Conservation (phyloP, 75 land plant genomes). For the Chamaecyparis obtusa region DNA sequence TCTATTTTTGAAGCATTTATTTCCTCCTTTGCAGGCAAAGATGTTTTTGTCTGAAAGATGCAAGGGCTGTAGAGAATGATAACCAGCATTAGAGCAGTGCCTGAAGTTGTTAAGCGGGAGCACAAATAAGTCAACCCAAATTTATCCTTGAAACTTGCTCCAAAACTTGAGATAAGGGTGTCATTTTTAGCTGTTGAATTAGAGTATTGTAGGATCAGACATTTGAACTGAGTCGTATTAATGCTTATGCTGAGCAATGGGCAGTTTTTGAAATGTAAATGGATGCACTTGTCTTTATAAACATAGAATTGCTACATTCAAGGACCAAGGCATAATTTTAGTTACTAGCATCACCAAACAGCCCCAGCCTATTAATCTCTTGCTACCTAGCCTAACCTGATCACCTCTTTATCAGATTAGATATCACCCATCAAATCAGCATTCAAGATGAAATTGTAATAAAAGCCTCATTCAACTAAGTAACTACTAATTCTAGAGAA, state of each 20-base stretch:
- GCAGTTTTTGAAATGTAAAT: background rate
- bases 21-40: too few relatives aligned
- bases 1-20: too few relatives aligned
- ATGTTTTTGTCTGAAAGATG: constrained; percentile 22
- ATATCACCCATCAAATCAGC: background rate
- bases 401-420: background rate
- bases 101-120: too few relatives aligned
- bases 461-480: background rate
- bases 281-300: background rate
- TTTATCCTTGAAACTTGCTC: too few relatives aligned
- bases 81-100: too few relatives aligned
- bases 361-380: background rate
- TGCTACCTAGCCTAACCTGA: background rate
- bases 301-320: background rate
- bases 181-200: too few relatives aligned
- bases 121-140: too few relatives aligned
- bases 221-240: too few relatives aligned
- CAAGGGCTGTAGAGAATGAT: background rate
- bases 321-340: background rate
- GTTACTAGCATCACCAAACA: background rate
- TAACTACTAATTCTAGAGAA: background rate
- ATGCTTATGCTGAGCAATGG: too few relatives aligned
- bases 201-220: too few relatives aligned
- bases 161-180: too few relatives aligned
- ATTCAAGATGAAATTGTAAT: background rate